Base-by-base conservation (phyloP, 805 yeast species). In the Saturnispora kantuleensis region DNA sequence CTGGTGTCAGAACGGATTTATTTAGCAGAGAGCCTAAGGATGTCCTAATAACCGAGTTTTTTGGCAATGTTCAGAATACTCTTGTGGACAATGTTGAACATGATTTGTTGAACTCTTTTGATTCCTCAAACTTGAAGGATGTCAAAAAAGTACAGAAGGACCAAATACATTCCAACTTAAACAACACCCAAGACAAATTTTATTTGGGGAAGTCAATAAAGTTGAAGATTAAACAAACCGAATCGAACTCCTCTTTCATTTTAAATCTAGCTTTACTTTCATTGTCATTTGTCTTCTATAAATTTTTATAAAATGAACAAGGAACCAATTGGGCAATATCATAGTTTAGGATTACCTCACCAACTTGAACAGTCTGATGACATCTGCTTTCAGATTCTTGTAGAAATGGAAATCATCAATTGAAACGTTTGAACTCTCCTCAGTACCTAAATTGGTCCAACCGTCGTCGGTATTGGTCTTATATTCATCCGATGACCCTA, bases 1-100 rank as follows among this genome's bases (percentile, higher is more conserved):
- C 95, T 1, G 99, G 99, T n/a, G 79, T 93, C 33, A 73, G 95
- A 51, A 77, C 87, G 0, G 96, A 89, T 59, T 64, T 85, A 47
- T 86, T 77, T 63, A 61, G 73, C 37, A 73, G 94, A 55, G 76
- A 83, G 50, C 67, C 79, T 38, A 65, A 71, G 3, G 76, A 83
- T 35, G 95, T 88, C 4, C 65, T 77, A 44, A 74, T 93, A 51
- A 89, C 97, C 0, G 97, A 93, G 59, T 93, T 93, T 60, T 89
- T 93, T 55, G 98, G 97, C 2, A 87, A 87, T 53, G 84, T 88
- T 16, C 96, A 88, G 61, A 77, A 80, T 45, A 84, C 84, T 2
- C 72, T 83, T 3, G 63, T 78, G n/a, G 66, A 61, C 39, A 69
- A 72, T 43, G 74, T 70, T 6, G 81, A 77, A 45, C 70, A 68